Percentiles rank a stretch among this genome's conserved stretches.
phyloP scores from a whole-genome alignment of 2,329 filamentous ascomycete genomes.

The Fusarium denticulatum region DNA sequence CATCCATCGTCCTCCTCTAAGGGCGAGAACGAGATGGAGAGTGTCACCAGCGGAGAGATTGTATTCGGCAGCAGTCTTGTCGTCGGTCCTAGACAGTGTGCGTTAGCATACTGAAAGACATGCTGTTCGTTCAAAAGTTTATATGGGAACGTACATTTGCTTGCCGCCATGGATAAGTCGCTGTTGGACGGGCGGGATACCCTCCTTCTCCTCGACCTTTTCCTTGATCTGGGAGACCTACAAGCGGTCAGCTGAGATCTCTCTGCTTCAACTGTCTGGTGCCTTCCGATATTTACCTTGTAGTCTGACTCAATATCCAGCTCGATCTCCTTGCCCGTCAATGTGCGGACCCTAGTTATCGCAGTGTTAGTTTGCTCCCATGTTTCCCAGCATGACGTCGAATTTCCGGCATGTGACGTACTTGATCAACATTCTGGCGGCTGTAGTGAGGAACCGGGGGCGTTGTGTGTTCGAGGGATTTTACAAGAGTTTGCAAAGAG shows the following conservation, averaged over 20 bases:
- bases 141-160: slow-evolving; percentile 77
- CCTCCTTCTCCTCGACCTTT: slow-evolving; percentile 98
- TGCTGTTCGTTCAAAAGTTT: background rate
- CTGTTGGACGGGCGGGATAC: slow-evolving; percentile 96
- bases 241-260: slow-evolving; percentile 9
- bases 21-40: slow-evolving; percentile 92
- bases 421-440: slow-evolving; percentile 61
- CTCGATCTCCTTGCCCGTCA: slow-evolving; percentile 99
- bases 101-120: slow-evolving; percentile 1
- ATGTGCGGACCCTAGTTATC: slow-evolving; percentile 82
- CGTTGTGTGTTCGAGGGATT: background rate
- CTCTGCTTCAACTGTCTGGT: background rate
- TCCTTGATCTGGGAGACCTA: slow-evolving; percentile 97
- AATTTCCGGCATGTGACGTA: slow-evolving; percentile 42
- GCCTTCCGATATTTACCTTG: slow-evolving; percentile 69
- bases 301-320: slow-evolving; percentile 95
- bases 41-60: slow-evolving; percentile 91
- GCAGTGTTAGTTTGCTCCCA: slow-evolving; percentile 32
- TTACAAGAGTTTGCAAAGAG: background rate
- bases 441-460: background rate
- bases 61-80: slow-evolving; percentile 93
- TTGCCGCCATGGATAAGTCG: slow-evolving; percentile 96
- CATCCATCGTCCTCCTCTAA: slow-evolving; percentile 75
- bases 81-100: slow-evolving; percentile 76
- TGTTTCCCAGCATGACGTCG: slow-evolving; percentile 10